phyloP scores from a whole-genome alignment of 176 grass and related monocot species.

The Dendrocalamus sinicus region DNA sequence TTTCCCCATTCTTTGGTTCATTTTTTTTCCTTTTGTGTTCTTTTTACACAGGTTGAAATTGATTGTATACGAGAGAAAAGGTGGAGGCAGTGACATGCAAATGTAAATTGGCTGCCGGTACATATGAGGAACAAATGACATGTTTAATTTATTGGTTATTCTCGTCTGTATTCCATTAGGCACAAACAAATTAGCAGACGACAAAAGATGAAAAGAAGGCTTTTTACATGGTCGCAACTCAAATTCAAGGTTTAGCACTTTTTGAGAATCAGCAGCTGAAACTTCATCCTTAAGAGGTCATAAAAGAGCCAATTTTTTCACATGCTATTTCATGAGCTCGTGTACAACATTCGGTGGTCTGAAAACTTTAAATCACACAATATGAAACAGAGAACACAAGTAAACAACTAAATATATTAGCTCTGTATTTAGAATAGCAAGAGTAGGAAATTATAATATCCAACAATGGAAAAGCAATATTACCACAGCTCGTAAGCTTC shows the following conservation, averaged over 20 bases:
- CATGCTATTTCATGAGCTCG: not conserved
- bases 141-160: conserved; percentile 30
- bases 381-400: too few relatives aligned
- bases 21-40: conserved; percentile 28
- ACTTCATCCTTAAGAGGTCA: not conserved
- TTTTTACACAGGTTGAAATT: conserved; percentile 45
- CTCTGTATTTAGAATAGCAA: not conserved
- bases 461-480: not conserved
- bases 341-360: not conserved
- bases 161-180: not conserved
- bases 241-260: not conserved
- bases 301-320: not conserved
- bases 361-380: not conserved
- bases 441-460: not conserved
- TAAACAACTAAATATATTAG: too few relatives aligned
- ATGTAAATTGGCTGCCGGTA: conserved; percentile 56
- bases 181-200: not conserved
- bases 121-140: conserved; percentile 29
- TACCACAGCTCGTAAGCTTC: not conserved
- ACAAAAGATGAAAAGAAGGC: not conserved
- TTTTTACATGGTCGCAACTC: not conserved
- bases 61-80: conserved; percentile 35
- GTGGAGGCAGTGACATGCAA: conserved; percentile 45
- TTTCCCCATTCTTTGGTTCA: conserved; percentile 66
- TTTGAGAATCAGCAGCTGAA: not conserved